Evolutionary conservation across 805 yeast genomes (phyloP), one percentile per base, ranked within the genome.

Genomic region (Candida vartiovaarae): DNA sequence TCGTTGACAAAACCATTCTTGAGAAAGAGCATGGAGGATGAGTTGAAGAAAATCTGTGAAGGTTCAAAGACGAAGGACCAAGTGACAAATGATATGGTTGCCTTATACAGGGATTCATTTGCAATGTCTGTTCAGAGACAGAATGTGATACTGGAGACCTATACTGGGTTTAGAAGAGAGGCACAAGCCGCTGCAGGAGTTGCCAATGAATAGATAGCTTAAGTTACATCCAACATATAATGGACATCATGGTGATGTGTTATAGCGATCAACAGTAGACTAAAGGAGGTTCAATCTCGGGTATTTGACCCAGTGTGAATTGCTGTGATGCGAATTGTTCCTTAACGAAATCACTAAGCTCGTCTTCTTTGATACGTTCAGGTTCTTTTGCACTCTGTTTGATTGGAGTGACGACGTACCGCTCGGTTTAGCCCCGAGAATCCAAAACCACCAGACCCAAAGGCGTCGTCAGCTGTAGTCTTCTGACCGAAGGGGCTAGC

Each of bases 1-100:
- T 81, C 91, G 1, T 69, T 93, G 47, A 82, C 96, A 0, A 91
- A 93, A 55, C 99, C 99, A 4, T 84, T 85, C 53, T 64, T 93
- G 47, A 69, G 99, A 43, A 80, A 83, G 42, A 78, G 76, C 36
- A 67, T 93, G 60, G 99, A 93, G 57, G 65, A 60, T 11, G 75
- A 78, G 39, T 67, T 93, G 55, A 75, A 68, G 43, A 70, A 72
- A 33, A 85, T 93, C 4, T 84, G 90, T 42, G 71, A 73, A 1
- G 97, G 97, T 0, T 51, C 55, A 4, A 64, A 69, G 31, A 59
- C 75, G 1, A 78, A 75, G 52, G 66, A 66, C 3, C 70, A 67
- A 9, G 93, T 88, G 1, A 55, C 81, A 3, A 56, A 61, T 3
- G 79, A 78, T 51, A 74, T 81, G 37, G 59, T 83, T 8, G 61